A percentile compares a stretch with the other conserved stretches of the same genome.
phyloP scores from a whole-genome alignment of 768 basidiomycete species.

The Tricholoma bakamatsutake region DNA sequence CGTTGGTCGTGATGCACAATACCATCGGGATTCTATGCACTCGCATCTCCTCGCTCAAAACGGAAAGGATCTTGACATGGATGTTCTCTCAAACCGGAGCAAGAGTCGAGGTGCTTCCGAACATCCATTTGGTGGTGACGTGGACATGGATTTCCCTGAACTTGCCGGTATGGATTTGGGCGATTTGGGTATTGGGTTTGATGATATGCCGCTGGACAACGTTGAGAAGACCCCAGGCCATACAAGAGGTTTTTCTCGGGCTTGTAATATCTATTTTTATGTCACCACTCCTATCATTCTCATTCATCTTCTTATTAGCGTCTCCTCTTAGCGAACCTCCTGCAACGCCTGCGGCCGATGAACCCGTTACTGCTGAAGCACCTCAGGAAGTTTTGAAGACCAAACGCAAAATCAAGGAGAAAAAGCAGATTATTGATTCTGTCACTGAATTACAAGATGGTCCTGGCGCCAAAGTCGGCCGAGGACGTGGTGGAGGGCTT shows the following conservation, averaged over 20 bases:
- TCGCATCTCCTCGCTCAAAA: slow-evolving; percentile 51
- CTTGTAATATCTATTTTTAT: slow-evolving; percentile 42
- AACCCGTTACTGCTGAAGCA: slow-evolving; percentile 38
- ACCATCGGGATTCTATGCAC: slow-evolving; percentile 51
- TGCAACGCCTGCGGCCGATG: slow-evolving; percentile 67
- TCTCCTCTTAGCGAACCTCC: slow-evolving; percentile 75
- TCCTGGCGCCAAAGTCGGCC: slow-evolving; percentile 46
- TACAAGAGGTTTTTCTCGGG: slow-evolving; percentile 58
- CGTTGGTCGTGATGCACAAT: slow-evolving; percentile 67
- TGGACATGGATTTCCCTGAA: slow-evolving; percentile 42
- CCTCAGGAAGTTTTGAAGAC: slow-evolving; percentile 32
- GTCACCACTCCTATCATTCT: neutral
- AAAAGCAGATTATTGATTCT: slow-evolving; percentile 88
- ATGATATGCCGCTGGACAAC: slow-evolving; percentile 40
- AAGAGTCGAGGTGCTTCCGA: slow-evolving; percentile 62
- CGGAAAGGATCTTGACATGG: slow-evolving; percentile 47
- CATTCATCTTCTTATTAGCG: slow-evolving; percentile 34
- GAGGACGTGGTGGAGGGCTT: slow-evolving; percentile 47
- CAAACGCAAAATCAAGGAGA: slow-evolving; percentile 58
- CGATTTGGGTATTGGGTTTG: slow-evolving; percentile 59
- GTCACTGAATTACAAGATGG: slow-evolving; percentile 78
- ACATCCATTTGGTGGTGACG: slow-evolving; percentile 55
- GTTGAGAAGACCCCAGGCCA: slow-evolving; percentile 53
- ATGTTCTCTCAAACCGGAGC: slow-evolving; percentile 53
- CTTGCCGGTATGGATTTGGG: slow-evolving; percentile 62